These are phyloP conservation scores for Durio zibethinus DNA, from an alignment of 345 rosid species.

Conservation along the genomic window DNA sequence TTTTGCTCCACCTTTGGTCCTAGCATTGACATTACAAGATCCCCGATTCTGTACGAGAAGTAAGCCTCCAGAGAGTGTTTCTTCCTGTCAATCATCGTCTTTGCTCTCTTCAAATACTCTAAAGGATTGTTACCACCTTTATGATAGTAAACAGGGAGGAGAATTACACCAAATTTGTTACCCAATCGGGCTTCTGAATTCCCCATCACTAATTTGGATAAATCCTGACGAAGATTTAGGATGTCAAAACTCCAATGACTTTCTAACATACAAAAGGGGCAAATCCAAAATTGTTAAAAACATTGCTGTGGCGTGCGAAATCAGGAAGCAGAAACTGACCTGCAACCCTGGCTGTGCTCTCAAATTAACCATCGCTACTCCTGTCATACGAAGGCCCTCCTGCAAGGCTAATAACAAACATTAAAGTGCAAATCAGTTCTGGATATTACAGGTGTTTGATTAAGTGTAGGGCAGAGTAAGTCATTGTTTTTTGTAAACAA, in stretches of 20 bases:
- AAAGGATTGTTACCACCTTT: conserved; percentile 32
- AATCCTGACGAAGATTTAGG: conserved; percentile 28
- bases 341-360: conserved; percentile 45
- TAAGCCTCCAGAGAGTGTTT: conserved; percentile 47
- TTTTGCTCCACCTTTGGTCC: conserved; percentile 57
- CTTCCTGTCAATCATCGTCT: conserved; percentile 48
- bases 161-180: conserved; percentile 50
- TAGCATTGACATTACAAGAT: conserved; percentile 34
- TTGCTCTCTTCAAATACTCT: conserved; percentile 42
- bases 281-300: not conserved
- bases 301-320: not conserved
- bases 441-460: not conserved
- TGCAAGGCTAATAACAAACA: conserved; percentile 27
- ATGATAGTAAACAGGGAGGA: conserved; percentile 43
- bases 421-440: not conserved
- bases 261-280: not conserved
- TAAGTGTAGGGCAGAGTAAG: not conserved
- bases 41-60: conserved; percentile 41
- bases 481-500: not conserved
- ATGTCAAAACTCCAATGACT: not conserved
- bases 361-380: conserved; percentile 60
- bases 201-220: conserved; percentile 30
- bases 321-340: conserved; percentile 17
- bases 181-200: conserved; percentile 43
- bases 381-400: conserved; percentile 41